Base-by-base conservation (phyloP, 2,329 filamentous ascomycete species). In the Sordariomycetes sp. region DNA sequence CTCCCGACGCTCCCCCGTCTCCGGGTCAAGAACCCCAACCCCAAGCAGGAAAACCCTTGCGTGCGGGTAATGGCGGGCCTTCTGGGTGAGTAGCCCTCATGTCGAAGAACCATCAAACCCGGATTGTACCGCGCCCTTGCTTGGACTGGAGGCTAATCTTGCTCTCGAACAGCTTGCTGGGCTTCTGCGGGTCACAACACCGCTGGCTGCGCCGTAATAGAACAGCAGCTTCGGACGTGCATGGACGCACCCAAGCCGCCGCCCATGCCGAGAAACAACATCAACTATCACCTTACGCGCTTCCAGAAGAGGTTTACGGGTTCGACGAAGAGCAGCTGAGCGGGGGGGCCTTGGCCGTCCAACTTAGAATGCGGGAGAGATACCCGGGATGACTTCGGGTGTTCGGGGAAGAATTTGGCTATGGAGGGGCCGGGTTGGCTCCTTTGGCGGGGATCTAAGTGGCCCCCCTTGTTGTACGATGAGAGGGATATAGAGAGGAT, bases 211-310 rank as follows among this genome's bases (percentile, higher is more conserved):
- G 76, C 76, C 25, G 75, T 76, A 50, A 68, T 87, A 63, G 83
- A 87, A 71, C 76, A 77, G 59, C 76, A 82, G 57, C 74, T 88
- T 60, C 79, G 85, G 32, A 71, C 73, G 35, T 88, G 85, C 74
- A 96, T 97, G 90, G 93, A 97, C 76, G 81, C 81, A 59, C 85
- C 87, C 62, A 83, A 67, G 78, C 77, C 70, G 60, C 65, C 73
- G 51, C 65, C 72, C 14, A 68, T 71, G 56, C 67, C 70, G 35
- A 82, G 83, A 69, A 90, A 86, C 76, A 93, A 85, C 71, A 91
- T 97, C 82, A 97, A 97, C 75, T 92, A 92, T 78, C 92, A 97
- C 71, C 77, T 97, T 51, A 81, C 82, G 64, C 83, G 94, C 77
- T 95, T 77, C 81, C 86, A 74, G 80, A 87, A 67, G 80, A 85